These are phyloP conservation scores for Candida corydali DNA, from an alignment of 805 yeast genomes.

Conservation along the genomic window DNA sequence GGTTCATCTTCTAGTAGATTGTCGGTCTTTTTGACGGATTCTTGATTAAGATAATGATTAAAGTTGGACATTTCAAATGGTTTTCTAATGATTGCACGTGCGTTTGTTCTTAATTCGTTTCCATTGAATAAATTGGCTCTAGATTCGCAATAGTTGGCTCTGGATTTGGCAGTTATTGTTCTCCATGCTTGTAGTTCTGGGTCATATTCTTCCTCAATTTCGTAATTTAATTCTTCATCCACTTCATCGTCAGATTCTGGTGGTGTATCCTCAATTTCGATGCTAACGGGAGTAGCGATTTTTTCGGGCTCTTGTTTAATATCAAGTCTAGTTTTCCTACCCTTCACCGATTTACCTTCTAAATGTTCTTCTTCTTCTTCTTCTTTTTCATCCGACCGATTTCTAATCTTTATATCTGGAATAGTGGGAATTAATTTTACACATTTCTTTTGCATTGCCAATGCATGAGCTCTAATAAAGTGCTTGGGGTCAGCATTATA, in stretches of 20 bases:
- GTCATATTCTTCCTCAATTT: slow-evolving; percentile 50
- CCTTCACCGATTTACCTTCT: slow-evolving; percentile 36
- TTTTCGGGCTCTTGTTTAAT: slow-evolving; percentile 26
- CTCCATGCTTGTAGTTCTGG: slow-evolving; percentile 83
- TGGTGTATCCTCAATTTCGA: slow-evolving; percentile 13
- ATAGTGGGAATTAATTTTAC: slow-evolving; percentile 71
- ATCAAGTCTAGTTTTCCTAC: slow-evolving; percentile 36
- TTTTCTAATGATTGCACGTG: slow-evolving; percentile 66
- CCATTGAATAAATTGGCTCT: slow-evolving; percentile 64
- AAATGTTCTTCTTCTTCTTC: slow-evolving; percentile 41
- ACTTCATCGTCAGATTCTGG: slow-evolving; percentile 19
- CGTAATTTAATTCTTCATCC: slow-evolving; percentile 23
- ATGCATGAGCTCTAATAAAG: slow-evolving; percentile 83
- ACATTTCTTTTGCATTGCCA: slow-evolving; percentile 94
- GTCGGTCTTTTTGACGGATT: slow-evolving; percentile 39
- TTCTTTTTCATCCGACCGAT: slow-evolving; percentile 64
- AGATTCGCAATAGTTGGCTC: slow-evolving; percentile 69
- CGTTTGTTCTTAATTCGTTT: slow-evolving; percentile 56
- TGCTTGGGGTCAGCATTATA: slow-evolving; percentile 95
- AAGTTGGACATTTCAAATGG: slow-evolving; percentile 65
- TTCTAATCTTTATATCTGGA: slow-evolving; percentile 81
- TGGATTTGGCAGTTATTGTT: slow-evolving; percentile 68
- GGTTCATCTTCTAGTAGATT: slow-evolving; percentile 52
- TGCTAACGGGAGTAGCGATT: slow-evolving; percentile 10
- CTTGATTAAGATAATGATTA: slow-evolving; percentile 40